phyloP scores from a whole-genome alignment of 1,139 yeast genomes.

The Zygoascus sp. region DNA sequence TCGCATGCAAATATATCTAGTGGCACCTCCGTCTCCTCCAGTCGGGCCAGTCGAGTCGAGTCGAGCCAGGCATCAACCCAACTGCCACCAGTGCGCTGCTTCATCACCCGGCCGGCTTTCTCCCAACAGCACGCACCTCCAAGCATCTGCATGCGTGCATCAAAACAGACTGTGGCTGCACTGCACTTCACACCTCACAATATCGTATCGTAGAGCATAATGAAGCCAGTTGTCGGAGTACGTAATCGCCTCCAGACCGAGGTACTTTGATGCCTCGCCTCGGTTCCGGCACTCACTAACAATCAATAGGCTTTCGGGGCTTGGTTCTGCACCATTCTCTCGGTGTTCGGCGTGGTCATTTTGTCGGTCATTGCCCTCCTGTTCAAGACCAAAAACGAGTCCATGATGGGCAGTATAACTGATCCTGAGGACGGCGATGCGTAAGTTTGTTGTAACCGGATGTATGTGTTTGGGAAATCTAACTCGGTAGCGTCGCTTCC shows the following conservation, averaged over 20 bases:
- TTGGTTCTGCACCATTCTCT: conserved; percentile 89
- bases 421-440: conserved; percentile 93
- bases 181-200: conserved; percentile 2
- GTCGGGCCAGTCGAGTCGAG: too few species aligned
- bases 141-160: neutral
- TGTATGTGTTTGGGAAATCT: neutral
- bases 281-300: neutral
- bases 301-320: conserved; percentile 64
- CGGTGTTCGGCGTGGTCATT: conserved; percentile 86
- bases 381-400: conserved; percentile 77
- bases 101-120: neutral
- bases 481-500: conserved; percentile 57
- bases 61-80: too few species aligned
- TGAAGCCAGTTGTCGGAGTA: conserved; percentile 40
- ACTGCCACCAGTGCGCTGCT: too few species aligned
- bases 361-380: conserved; percentile 78
- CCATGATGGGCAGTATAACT: conserved; percentile 85
- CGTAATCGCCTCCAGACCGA: conserved; percentile 17
- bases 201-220: conserved; percentile 15
- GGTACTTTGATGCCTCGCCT: neutral
- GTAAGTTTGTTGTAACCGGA: conserved; percentile 35
- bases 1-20: too few species aligned
- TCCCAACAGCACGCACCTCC: neutral
- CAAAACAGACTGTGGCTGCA: neutral
- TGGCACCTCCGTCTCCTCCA: too few species aligned